phyloP scores from a whole-genome alignment of 2,329 filamentous ascomycete genomes.

The Clonostachys byssicola region DNA sequence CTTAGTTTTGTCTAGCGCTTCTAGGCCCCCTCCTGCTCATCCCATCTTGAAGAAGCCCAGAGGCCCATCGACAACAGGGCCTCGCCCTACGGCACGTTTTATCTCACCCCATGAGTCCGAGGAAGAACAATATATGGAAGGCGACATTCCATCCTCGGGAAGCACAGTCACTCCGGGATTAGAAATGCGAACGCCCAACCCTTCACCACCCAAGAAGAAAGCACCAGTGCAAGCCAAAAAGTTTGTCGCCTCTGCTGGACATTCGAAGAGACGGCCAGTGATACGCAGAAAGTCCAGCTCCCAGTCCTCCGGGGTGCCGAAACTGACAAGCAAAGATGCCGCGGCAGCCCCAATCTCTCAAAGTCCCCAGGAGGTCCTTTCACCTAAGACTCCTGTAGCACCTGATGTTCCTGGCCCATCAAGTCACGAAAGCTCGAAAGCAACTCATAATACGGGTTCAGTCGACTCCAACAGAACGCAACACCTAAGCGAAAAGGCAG shows the following conservation, averaged over 20 bases:
- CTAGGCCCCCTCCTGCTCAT: slow-evolving; percentile 42
- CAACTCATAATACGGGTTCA: too few relatives aligned
- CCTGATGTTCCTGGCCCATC: too few relatives aligned
- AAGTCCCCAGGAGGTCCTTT: too few relatives aligned
- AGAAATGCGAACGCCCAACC: slow-evolving; percentile 18
- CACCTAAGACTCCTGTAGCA: too few relatives aligned
- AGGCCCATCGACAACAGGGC: slow-evolving; percentile 46
- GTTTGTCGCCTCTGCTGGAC: slow-evolving; percentile 36
- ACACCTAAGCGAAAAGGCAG: slow-evolving; percentile 36
- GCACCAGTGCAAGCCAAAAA: slow-evolving; percentile 21
- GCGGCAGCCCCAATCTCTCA: too few relatives aligned
- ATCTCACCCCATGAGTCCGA: slow-evolving; percentile 47
- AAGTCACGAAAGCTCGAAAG: too few relatives aligned
- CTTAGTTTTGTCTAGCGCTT: slow-evolving; percentile 28
- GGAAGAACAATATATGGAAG: slow-evolving; percentile 27
- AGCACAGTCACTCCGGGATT: slow-evolving; percentile 26
- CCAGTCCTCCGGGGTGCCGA: slow-evolving; percentile 24
- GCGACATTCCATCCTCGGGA: slow-evolving; percentile 31
- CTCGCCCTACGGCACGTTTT: slow-evolving; percentile 58
- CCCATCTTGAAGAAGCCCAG: slow-evolving; percentile 58
- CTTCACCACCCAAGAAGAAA: slow-evolving; percentile 21
- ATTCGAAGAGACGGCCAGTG: slow-evolving; percentile 38
- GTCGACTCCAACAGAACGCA: too few relatives aligned
- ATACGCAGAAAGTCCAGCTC: slow-evolving; percentile 42
- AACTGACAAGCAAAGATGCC: too few relatives aligned